Conservation (phyloP, 2,329 filamentous ascomycete genomes). For the Chalara sp. region DNA sequence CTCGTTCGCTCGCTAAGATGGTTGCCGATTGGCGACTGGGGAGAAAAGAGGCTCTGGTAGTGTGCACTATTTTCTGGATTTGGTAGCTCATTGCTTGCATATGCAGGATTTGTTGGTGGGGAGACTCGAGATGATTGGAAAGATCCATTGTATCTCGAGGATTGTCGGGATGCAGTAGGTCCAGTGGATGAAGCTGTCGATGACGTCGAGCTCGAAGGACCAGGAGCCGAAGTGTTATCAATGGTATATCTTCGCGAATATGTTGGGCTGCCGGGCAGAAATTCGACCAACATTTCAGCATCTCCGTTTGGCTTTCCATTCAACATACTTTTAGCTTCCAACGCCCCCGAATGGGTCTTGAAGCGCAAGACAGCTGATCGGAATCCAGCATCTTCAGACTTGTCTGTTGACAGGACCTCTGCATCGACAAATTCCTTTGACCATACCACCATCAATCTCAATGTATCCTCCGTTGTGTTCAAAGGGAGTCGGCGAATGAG, state of each 20-base stretch:
- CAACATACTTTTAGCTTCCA: constrained; percentile 50
- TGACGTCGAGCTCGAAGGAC: constrained; percentile 29
- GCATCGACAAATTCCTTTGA: constrained; percentile 47
- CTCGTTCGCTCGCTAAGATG: constrained; percentile 56
- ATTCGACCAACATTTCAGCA: constrained; percentile 49
- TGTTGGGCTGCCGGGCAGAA: constrained; percentile 35
- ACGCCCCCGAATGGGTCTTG: constrained; percentile 43
- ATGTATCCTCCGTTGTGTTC: constrained; percentile 45
- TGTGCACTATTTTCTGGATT: constrained; percentile 45
- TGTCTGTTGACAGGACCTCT: constrained; percentile 43
- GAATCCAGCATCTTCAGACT: constrained; percentile 43
- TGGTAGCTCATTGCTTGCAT: constrained; percentile 52
- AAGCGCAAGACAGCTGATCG: constrained; percentile 48
- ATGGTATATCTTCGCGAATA: constrained; percentile 44
- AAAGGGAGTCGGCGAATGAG: constrained; percentile 48
- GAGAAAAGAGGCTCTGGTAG: constrained; percentile 62
- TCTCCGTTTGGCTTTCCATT: constrained; percentile 49
- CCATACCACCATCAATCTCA: constrained; percentile 52
- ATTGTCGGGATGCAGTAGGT: constrained; percentile 20
- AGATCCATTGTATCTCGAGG: constrained; percentile 49
- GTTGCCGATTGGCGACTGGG: constrained; percentile 67
- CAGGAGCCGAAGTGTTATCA: constrained; percentile 39
- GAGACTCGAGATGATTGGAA: constrained; percentile 43
- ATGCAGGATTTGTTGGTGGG: constrained; percentile 49
- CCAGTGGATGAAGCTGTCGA: constrained; percentile 33